Conservation (phyloP, 768 basidiomycete genomes). For the Boletus subparvulus region DNA sequence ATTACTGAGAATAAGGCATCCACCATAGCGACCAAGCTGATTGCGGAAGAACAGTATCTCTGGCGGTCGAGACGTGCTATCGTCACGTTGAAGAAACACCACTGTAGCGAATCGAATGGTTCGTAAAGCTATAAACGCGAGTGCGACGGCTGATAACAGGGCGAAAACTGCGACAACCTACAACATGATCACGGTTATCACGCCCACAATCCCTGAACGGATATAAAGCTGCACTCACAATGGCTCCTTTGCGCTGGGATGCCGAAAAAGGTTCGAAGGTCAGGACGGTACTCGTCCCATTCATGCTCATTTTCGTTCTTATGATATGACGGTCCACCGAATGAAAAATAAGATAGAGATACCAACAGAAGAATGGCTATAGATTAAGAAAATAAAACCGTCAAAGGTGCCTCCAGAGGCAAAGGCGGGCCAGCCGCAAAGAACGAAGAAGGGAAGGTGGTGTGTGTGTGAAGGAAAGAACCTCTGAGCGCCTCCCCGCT, state of each 20-base stretch:
- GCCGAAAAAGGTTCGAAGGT: constrained; percentile 12
- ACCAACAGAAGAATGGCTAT: not conserved
- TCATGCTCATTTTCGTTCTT: constrained; percentile 3
- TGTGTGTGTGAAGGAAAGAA: constrained; percentile 20
- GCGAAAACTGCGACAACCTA: constrained; percentile 54
- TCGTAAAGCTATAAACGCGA: constrained; percentile 50
- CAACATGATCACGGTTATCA: not conserved
- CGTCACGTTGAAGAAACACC: constrained; percentile 29
- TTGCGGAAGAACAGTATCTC: constrained; percentile 69
- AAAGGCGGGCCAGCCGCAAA: constrained; percentile 36
- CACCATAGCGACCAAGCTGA: constrained; percentile 68
- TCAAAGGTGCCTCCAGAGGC: constrained; percentile 32
- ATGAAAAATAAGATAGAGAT: not conserved
- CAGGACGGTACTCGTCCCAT: constrained; percentile 1
- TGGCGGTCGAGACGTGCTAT: constrained; percentile 30
- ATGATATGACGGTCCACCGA: not conserved
- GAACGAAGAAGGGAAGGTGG: constrained; percentile 21
- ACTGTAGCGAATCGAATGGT: constrained; percentile 46
- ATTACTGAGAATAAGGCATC: constrained; percentile 60
- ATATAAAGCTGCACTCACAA: constrained; percentile 19
- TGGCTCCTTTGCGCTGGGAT: constrained; percentile 12
- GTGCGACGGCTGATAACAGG: constrained; percentile 50
- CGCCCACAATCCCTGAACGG: not conserved
- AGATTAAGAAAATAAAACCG: constrained; percentile 13
- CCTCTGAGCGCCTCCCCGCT: not conserved